phyloP scores from a whole-genome alignment of 176 grass and related monocot species.

The Aegilops tauschii region DNA sequence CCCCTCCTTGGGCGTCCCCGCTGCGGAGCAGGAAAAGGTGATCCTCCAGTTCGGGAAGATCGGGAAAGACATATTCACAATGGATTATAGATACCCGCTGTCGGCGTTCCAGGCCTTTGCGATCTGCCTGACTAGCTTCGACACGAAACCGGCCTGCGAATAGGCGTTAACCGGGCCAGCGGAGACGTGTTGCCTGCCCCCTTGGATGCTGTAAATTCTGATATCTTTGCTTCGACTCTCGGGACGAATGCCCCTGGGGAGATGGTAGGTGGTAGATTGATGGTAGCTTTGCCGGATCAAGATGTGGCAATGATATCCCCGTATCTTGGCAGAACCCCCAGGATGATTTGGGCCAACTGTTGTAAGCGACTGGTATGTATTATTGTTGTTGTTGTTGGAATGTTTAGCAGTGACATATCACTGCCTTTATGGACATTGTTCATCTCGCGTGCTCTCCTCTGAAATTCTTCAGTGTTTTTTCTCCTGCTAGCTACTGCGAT shows the following conservation, averaged over 20 bases:
- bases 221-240: neutral
- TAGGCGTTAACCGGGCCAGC: slow-evolving; percentile 16
- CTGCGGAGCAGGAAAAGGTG: slow-evolving; percentile 76
- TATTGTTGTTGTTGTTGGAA: slow-evolving; percentile 11
- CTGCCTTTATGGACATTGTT: neutral
- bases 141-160: slow-evolving; percentile 96
- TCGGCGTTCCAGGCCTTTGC: slow-evolving; percentile 94
- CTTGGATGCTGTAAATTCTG: slow-evolving; percentile 34
- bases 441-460: neutral
- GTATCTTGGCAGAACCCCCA: slow-evolving; percentile 7
- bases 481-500: neutral
- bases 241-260: neutral
- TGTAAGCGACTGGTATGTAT: slow-evolving; percentile 38
- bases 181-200: neutral
- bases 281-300: slow-evolving; percentile 14
- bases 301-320: neutral
- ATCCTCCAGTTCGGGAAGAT: slow-evolving; percentile 98
- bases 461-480: neutral
- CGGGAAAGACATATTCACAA: slow-evolving; percentile 98
- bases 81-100: slow-evolving; percentile 93
- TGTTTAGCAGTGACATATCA: slow-evolving; percentile 36
- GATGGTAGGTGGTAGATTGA: slow-evolving; percentile 18
- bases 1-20: slow-evolving; percentile 52
- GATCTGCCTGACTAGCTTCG: slow-evolving; percentile 96
- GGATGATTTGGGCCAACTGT: slow-evolving; percentile 8